Base-by-base conservation (phyloP, 768 basidiomycete species). In the Lactarius quietus region DNA sequence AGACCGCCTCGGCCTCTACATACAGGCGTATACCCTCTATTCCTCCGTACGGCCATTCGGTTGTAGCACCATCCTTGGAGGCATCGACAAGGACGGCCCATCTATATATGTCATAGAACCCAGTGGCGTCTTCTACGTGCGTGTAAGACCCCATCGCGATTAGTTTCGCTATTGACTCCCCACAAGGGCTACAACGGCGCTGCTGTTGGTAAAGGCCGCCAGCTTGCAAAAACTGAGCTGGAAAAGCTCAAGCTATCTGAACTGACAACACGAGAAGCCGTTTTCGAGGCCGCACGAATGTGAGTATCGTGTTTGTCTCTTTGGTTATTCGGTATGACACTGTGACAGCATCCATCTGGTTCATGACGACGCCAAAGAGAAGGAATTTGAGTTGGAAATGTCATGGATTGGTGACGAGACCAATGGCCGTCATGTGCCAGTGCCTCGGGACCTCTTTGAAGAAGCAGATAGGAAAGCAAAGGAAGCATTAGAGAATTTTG, bases 1-100 rank as follows among this genome's bases (percentile, higher is more conserved):
- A 61, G 90, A 93, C 73, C 90, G 95, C 65, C 72, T 99, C 53
- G 88, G 91, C 2, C 82, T 86, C n/a, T 96, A 93, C 75, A 88
- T 93, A 10, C 97, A 99, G 79, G 87, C 88, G 52, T 98, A 98
- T 78, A 99, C 97, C 7, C 86, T 98, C 45, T 98, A 98, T 78
- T 98, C 95, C 1, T 98, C 95, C 28, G 96, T 98, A 43, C 88
- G 97, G 45, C 97, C 97, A 1, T 98, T 98, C 72, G 97, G 96
- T 23, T 89, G 96, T 72, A 94, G 93, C 73, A 90, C 95, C 51
- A 90, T 99, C 73, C 77, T 98, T 28, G 95, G 88, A 51, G 86
- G 90, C 26, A 85, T 95, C 12, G 96, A 98, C 79, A 90, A 92
- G 77, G 82, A 84, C 53, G 93, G 93, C 6, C 95, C 97, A 61